Base-by-base conservation (phyloP, 345 rosid genomes). In the Euphorbia lathyris region DNA sequence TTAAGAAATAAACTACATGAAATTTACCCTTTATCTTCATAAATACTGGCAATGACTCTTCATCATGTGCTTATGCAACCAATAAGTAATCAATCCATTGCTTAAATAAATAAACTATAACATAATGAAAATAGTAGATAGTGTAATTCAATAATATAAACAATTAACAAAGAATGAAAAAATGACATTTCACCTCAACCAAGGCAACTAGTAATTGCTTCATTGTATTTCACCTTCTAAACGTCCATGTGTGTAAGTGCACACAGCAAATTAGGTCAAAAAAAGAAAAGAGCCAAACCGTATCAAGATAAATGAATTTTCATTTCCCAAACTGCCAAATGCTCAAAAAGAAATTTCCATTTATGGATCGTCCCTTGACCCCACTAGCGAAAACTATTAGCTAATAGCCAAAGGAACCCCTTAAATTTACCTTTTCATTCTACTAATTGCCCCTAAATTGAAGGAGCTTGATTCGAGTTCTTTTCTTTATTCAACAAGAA, bases 111-210 rank as follows among this genome's bases (percentile, higher is more conserved):
- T n/a, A 62, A 17, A 38, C 17, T 3, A 52, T 2, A 7, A 4
- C 9, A 51, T 3, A 27, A 29, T 51, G 27, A 32, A 16, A 43
- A 22, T 16, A 16, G 9, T 6, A 56, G 17, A 23, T 19, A 17
- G 5, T 34, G 48, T 11, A 45, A 19, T 17, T 47, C 11, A 34
- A 40, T 22, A 67, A n/a, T n/a, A 9, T 5, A 58, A 25, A 19
- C 9, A n/a, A 4, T 14, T 32, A 11, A 13, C 9, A 38, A 16
- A n/a, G n/a, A n/a, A n/a, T n/a, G n/a, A 34, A 34, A 34, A 34
- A 47, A 25, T 53, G 26, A 19, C 55, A 55, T 14, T 26, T 40
- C 63, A 68, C 58, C 63, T 42, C 63, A 38, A 56, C 47, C 51
- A 17, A 3, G 9, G n/a, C 29, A 20, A 4, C 20, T 4, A 12